Conservation (phyloP, 2,329 filamentous ascomycete genomes). For the Fusarium secorum region DNA sequence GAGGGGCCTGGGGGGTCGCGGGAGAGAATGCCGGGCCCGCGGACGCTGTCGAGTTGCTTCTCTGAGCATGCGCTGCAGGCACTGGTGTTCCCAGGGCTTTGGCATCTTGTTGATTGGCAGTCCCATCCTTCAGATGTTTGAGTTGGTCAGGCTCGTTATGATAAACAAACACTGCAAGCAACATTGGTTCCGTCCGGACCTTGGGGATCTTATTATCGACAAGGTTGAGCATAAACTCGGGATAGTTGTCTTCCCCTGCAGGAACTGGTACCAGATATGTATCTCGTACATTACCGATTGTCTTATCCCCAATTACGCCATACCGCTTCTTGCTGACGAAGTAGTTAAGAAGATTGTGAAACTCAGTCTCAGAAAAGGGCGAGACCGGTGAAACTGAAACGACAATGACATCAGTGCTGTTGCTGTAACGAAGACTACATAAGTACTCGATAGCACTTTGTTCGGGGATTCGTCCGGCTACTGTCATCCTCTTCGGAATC, state of each 20-base stretch:
- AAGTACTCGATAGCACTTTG: conserved; percentile 90
- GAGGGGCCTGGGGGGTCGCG: conserved; percentile 52
- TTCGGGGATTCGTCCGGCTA: conserved; percentile 82
- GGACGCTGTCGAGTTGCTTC: conserved; percentile 56
- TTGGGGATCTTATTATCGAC: conserved; percentile 82
- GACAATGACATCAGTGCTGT: conserved; percentile 83
- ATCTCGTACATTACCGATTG: conserved; percentile 79
- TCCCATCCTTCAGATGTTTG: conserved; percentile 41
- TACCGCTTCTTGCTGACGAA: conserved; percentile 84
- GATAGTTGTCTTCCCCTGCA: conserved; percentile 72
- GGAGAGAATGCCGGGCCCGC: conserved; percentile 62
- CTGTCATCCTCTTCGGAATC: conserved; percentile 72
- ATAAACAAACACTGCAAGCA: conserved; percentile 87
- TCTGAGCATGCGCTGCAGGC: conserved; percentile 48
- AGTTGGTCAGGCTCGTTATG: conserved; percentile 62
- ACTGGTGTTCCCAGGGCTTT: conserved; percentile 45
- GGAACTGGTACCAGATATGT: conserved; percentile 90
- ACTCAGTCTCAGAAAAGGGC: conserved; percentile 66
- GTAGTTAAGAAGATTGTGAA: conserved; percentile 84
- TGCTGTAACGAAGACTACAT: conserved; percentile 82
- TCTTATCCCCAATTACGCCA: conserved; percentile 83
- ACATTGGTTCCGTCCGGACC: conserved; percentile 74
- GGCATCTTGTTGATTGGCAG: conserved; percentile 13
- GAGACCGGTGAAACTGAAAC: conserved; percentile 74
- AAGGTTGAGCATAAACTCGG: conserved; percentile 89